Evolutionary conservation across 1,284 basidiomycete species (phyloP), one percentile per base, ranked within the genome.

Genomic region (Sporisorium graminicola): DNA sequence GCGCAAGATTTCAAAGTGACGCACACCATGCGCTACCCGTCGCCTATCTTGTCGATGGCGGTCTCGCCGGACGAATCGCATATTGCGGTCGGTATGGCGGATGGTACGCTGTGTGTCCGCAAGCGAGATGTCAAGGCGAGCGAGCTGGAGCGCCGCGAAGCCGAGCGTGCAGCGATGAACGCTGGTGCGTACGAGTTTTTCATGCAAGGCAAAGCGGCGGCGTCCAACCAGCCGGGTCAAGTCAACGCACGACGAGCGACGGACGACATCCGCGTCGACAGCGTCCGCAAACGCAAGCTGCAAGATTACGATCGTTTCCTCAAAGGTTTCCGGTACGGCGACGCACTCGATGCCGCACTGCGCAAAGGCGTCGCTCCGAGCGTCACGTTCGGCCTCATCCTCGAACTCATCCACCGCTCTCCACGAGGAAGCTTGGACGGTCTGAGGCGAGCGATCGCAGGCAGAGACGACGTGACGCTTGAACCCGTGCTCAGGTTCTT

Each of bases 1-100:
- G 83, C 86, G 13, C 91, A 96, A 53, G 91, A 93, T 82, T 84
- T 80, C 64, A 92, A 92, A 42, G 97, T 99, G 31, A 92, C 96
- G 10, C 97, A 99, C 86, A 98, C 97, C 0, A 99, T 99, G 94
- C 92, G 96, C 46, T 99, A 99, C 86, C 94, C 95, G 3, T 93
- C 95, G 1, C 94, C 95, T 1, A 88, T 99, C 4, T 88, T 99
- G 6, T 94, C 91, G 81, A 88, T 99, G 50, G 95, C 94, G 94
- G 67, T 98, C 93, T 71, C 96, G 91, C 95, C 95, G 20, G 96
- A 98, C 86, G 94, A 97, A 83, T 96, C 94, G 2, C 95, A 98
- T 82, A 92, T 99, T 53, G 94, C 94, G 0, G 93, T 93, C 2
- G 97, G 96, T 27, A 94, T 98, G 92, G 92, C 94, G 2, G 97